Base-by-base conservation (phyloP, 73 alveolate genomes). In the Paramecium tetraurelia region DNA sequence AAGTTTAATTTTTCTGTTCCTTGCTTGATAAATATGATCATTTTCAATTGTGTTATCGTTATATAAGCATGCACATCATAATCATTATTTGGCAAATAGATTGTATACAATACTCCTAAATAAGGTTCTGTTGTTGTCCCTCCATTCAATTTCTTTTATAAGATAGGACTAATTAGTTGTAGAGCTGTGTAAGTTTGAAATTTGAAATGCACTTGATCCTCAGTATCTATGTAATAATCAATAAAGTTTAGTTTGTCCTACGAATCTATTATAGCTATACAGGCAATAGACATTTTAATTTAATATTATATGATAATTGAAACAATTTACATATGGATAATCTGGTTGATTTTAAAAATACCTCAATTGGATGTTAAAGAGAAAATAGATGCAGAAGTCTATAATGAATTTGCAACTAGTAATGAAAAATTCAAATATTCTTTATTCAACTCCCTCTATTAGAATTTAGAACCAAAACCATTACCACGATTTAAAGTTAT, bases 11-110 rank as follows among this genome's bases (percentile, higher is more conserved):
- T 80, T 12, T 80, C 90, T 21, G 27, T 11, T 2, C 57, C 75
- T 35, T 80, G 12, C 48, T 24, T 80, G 18, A 80, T 24, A 80
- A 80, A 80, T 9, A 80, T 44, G 46, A 80, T 40, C 27, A 80
- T 40, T 80, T 80, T 80, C 48, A 44, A 22, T 80, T 80, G 57
- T 14, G 90, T 44, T 33, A 80, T 43, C 8, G 90, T 80, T 40
- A 80, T 43, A 46, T 80, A 80, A 11, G 76, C 70, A 46, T 80
- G 57, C 33, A 80, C 90, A 44, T 80, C 90, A 44, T 80, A 80
- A 21, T 80, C 90, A 80, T 80, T 24, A 27, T 43, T 43, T 40
- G 90, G 90, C 2, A 80, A 21, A 80, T 80, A 80, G 5, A 80
- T 35, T 24, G 70, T 31, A 41, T 43, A 44, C 29, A 80, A 7